phyloP scores from a whole-genome alignment of 345 rosid genomes.

The Carallia brachiata region DNA sequence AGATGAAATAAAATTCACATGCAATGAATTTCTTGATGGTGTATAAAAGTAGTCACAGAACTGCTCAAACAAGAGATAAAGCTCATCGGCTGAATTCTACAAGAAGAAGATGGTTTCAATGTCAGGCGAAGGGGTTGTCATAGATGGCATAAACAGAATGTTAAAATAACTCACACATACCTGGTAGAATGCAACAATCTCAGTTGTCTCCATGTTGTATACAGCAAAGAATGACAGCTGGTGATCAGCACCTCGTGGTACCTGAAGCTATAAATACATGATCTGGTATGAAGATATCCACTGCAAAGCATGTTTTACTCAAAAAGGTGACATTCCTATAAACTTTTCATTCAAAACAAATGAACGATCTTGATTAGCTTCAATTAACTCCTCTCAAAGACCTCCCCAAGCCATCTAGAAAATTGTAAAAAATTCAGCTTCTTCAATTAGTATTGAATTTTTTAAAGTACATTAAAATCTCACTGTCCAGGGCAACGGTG shows the following conservation, averaged over 20 bases:
- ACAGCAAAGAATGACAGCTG: slow-evolving; percentile 89
- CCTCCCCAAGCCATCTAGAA: no score
- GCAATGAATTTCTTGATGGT: slow-evolving; percentile 53
- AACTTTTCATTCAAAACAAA: background rate
- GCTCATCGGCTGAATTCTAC: slow-evolving; percentile 87
- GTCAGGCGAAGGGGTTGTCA: slow-evolving; percentile 7
- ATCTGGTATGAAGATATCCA: slow-evolving; percentile 12
- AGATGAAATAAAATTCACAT: slow-evolving; percentile 80
- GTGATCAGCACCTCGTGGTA: slow-evolving; percentile 63
- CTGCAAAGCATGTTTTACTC: background rate
- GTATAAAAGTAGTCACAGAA: slow-evolving; percentile 76
- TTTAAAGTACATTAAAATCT: no score
- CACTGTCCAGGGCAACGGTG: no score
- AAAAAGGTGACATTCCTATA: background rate
- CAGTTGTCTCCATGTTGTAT: slow-evolving; percentile 96
- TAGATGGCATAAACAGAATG: background rate
- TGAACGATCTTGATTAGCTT: no score
- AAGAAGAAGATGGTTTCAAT: slow-evolving; percentile 20
- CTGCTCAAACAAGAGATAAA: slow-evolving; percentile 77
- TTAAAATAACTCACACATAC: slow-evolving; percentile 31
- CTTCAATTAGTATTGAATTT: no score
- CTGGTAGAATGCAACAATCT: slow-evolving; percentile 92
- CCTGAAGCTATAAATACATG: slow-evolving; percentile 41
- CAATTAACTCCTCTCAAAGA: no score
- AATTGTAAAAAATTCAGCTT: no score